Evolutionary conservation across 495 filamentous ascomycete genomes (phyloP).

Genomic region (Aspergillus bertholletiae): DNA sequence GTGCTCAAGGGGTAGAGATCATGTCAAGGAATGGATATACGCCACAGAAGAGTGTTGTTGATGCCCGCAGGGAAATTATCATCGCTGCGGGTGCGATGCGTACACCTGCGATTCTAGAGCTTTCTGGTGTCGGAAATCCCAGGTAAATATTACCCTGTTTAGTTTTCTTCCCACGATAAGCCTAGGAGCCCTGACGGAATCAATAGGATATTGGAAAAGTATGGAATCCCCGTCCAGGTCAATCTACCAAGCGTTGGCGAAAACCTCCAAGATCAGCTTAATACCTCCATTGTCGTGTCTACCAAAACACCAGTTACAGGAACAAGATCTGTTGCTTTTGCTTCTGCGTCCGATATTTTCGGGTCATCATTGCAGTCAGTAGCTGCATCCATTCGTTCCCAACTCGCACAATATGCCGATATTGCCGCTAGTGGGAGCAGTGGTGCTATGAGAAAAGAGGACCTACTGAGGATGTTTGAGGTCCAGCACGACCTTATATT

Average conservation of each 20-base stretch:
- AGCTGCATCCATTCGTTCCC: conserved; percentile 22
- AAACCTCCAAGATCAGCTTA: conserved; percentile 46
- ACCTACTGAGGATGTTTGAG: conserved; percentile 22
- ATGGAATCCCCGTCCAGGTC: conserved; percentile 37
- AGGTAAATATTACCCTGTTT: too few relatives aligned
- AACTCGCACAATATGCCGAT: conserved; percentile 29
- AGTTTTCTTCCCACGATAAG: too few relatives aligned
- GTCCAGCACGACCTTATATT: conserved; percentile 44
- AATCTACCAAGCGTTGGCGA: conserved; percentile 43
- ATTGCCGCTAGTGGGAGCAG: conserved; percentile 23
- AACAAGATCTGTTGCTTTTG: conserved; percentile 6
- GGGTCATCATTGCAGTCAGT: conserved; percentile 23
- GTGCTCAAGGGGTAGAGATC: too few relatives aligned
- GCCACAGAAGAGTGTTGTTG: conserved; percentile 32
- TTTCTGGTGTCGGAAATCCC: conserved; percentile 56
- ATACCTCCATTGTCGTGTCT: conserved; percentile 22
- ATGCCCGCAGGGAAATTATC: conserved; percentile 54
- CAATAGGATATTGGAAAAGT: conserved; percentile 23
- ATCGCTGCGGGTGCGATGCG: conserved; percentile 54
- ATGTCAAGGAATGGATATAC: too few relatives aligned
- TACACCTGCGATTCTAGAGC: conserved; percentile 57
- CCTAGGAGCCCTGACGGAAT: too few relatives aligned
- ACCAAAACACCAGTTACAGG: conserved; percentile 7
- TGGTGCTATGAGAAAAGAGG: conserved; percentile 9
- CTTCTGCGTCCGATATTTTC: conserved; percentile 27